Evolutionary conservation across 768 basidiomycete genomes (phyloP).

Genomic region (Suillus variegatus): DNA sequence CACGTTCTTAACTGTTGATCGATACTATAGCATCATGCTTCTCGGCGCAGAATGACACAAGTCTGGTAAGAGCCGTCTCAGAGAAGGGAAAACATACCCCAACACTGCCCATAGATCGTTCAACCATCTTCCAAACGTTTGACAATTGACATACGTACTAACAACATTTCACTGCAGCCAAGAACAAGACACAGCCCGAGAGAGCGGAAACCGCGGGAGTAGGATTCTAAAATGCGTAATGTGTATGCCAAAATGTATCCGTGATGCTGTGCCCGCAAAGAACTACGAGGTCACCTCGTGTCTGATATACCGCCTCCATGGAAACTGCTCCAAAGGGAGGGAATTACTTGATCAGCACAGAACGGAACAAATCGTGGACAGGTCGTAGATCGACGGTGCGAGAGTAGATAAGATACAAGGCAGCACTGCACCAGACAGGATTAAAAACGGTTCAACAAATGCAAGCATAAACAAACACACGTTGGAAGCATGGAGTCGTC

Average conservation of each 20-base stretch:
- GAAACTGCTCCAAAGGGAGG: too few relatives aligned
- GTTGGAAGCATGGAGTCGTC: too few relatives aligned
- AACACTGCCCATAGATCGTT: background rate
- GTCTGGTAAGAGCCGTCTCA: background rate
- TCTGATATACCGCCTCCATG: too few relatives aligned
- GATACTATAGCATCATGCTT: background rate
- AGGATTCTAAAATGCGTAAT: background rate
- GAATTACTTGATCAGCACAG: too few relatives aligned
- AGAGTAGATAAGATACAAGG: too few relatives aligned
- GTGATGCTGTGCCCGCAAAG: background rate
- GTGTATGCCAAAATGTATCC: too few relatives aligned
- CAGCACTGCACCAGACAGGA: too few relatives aligned
- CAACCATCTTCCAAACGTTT: background rate
- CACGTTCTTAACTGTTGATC: background rate
- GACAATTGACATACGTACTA: background rate
- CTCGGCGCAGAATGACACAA: background rate
- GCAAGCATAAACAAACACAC: too few relatives aligned
- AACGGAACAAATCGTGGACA: too few relatives aligned
- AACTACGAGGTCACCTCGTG: too few relatives aligned
- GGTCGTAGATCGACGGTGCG: too few relatives aligned
- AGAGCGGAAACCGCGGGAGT: background rate
- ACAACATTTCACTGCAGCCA: background rate
- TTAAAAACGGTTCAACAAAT: too few relatives aligned
- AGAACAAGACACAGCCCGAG: background rate
- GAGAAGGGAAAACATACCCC: background rate